Conservation (phyloP, 2,329 filamentous ascomycete species). For the Aspergillus vadensis region DNA sequence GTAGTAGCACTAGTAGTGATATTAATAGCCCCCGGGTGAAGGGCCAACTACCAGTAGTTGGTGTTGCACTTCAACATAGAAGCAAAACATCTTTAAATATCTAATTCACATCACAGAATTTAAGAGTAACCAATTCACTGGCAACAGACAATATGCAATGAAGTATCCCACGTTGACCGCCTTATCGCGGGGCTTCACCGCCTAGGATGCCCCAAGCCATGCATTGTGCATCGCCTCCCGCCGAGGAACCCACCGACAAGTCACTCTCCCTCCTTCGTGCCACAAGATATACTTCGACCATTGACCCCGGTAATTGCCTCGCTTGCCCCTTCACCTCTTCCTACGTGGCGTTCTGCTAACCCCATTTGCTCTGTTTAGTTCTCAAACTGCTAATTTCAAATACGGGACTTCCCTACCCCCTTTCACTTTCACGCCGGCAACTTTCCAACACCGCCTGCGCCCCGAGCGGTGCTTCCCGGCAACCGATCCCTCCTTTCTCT, state of each 20-base stretch:
- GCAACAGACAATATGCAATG: no score
- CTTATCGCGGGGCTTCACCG: not conserved
- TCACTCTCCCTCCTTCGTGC: not conserved
- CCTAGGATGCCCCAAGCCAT: not conserved
- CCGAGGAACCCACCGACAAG: not conserved
- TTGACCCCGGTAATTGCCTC: not conserved
- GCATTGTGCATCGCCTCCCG: not conserved
- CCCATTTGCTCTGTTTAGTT: not conserved
- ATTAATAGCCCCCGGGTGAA: no score
- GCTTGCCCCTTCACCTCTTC: not conserved
- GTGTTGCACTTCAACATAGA: no score
- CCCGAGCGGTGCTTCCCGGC: constrained; percentile 6
- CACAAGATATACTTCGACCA: not conserved
- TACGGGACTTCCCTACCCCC: not conserved
- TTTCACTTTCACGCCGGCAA: not conserved
- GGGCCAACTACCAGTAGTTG: no score
- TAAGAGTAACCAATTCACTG: no score
- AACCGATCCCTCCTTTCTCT: constrained; percentile 19
- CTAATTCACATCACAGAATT: no score
- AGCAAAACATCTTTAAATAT: no score
- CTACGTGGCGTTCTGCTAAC: not conserved
- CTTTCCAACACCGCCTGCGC: not conserved
- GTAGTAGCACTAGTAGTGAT: no score
- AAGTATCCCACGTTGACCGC: not conserved
- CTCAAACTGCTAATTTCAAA: not conserved